Base-by-base conservation (phyloP, 192 early-diverging fungal species). In the Backusella psychrophila region DNA sequence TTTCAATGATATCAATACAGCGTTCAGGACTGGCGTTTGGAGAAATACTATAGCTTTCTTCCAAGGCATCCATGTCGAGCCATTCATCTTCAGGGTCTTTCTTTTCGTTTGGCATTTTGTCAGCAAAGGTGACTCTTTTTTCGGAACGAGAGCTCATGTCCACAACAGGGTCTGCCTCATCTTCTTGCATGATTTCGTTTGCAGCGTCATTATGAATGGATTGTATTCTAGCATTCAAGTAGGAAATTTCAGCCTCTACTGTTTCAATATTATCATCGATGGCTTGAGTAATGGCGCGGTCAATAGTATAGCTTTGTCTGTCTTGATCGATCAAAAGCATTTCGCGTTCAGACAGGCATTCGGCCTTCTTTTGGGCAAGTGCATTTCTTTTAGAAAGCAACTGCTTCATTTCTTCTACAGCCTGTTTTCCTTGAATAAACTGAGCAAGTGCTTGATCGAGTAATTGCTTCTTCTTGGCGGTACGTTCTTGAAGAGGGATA, bases 201-300 rank as follows among this genome's bases (percentile, higher is more conserved):
- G 85, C 85, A 0, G 84, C 82, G 41, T 88, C 87, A 69, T 83
- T 75, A 59, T 87, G 84, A 23, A 89, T 70, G 9, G 81, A 80
- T 36, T 75, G 76, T 69, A 89, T 87, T n/a, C 83, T 78, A 35
- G 84, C 83, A 74, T 86, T 85, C 33, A 89, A 79, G 68, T 85
- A 87, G 26, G 81, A 65, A 42, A 89, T 78, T 39, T 89, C 88
- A 1, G 86, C 85, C 59, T 79, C 80, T 46, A 89, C 88, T 36
- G 85, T 81, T 46, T 84, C 81, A 59, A 89, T 68, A 21, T 80
- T 81, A 9, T 89, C 88, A 71, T 89, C 86, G 75, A 89, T 85
- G 44, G 81, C 81, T 71, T 86, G 85, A 17, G 77, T 75, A 12
- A 80, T 53, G 1, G 80, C 80, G 7, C 73, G 72, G 34, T 65